Conservation (phyloP, 2,329 filamentous ascomycete genomes). For the Hypoxylon sp. region DNA sequence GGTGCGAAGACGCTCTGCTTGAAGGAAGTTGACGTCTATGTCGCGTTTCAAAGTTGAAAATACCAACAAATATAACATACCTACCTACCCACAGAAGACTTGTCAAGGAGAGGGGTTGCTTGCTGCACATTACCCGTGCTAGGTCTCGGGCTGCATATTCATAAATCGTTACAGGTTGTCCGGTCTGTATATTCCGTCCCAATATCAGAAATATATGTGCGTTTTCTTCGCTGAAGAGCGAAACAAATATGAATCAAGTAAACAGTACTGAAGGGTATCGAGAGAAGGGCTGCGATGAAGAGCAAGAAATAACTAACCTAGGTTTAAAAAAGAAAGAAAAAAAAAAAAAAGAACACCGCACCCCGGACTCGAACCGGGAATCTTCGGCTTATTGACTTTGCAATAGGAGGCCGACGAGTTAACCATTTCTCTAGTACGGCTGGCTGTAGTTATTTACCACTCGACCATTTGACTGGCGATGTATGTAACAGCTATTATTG, state of each 20-base stretch:
- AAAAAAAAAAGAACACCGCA: constrained; percentile 37
- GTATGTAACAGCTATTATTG: constrained; percentile 9
- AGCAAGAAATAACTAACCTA: constrained; percentile 1
- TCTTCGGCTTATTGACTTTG: constrained; percentile 41
- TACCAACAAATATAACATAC: too few species aligned
- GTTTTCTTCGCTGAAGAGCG: background rate
- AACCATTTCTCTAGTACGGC: constrained; percentile 48
- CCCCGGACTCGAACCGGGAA: constrained; percentile 48
- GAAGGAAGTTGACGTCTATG: background rate
- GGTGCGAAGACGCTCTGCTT: background rate
- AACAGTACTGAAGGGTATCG: background rate
- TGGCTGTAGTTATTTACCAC: constrained; percentile 18
- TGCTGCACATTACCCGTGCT: too few species aligned
- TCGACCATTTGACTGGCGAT: background rate
- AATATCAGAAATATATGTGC: background rate
- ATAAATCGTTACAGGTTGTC: background rate
- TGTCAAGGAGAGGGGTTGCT: too few species aligned
- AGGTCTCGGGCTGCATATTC: background rate
- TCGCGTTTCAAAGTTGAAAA: too few species aligned
- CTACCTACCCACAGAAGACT: too few species aligned
- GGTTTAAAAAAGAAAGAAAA: background rate
- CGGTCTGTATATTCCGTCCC: background rate
- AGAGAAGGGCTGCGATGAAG: background rate
- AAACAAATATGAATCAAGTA: background rate
- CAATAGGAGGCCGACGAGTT: constrained; percentile 47